Conservation (phyloP, 2,329 filamentous ascomycete species). For the Trichoderma semiorbis region DNA sequence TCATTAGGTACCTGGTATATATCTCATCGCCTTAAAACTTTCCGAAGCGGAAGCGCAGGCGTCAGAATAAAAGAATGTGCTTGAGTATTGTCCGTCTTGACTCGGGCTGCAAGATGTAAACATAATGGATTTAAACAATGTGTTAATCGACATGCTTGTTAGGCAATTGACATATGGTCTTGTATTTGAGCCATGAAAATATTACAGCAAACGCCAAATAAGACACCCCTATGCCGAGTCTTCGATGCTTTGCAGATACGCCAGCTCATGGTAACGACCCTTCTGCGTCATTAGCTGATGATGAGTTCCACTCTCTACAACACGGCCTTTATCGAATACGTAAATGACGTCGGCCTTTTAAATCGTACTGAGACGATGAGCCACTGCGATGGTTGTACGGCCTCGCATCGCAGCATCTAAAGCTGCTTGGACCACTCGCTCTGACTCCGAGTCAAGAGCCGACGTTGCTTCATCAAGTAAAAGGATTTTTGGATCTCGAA, state of each 20-base stretch:
- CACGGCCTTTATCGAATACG: neutral
- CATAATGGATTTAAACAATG: neutral
- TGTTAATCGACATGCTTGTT: neutral
- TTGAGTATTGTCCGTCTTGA: neutral
- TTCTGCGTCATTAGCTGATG: neutral
- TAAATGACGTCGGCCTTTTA: constrained; percentile 13
- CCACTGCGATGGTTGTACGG: constrained; percentile 20
- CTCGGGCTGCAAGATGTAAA: neutral
- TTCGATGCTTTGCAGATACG: neutral
- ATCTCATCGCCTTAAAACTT: neutral
- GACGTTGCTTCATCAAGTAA: constrained; percentile 58
- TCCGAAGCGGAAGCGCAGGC: no score
- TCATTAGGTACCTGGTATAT: neutral
- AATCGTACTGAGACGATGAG: constrained; percentile 14
- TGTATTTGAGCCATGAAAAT: neutral
- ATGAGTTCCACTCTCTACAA: constrained; percentile 6
- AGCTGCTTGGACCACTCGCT: constrained; percentile 33
- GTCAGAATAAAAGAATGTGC: neutral
- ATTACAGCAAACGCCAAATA: neutral
- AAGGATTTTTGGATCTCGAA: constrained; percentile 48
- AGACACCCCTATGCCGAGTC: neutral
- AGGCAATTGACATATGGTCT: neutral
- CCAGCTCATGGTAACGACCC: neutral
- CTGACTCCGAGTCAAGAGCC: constrained; percentile 53
- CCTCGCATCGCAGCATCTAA: constrained; percentile 16